phyloP scores from a whole-genome alignment of 441 rosid genomes.

The Geranium incanum region DNA sequence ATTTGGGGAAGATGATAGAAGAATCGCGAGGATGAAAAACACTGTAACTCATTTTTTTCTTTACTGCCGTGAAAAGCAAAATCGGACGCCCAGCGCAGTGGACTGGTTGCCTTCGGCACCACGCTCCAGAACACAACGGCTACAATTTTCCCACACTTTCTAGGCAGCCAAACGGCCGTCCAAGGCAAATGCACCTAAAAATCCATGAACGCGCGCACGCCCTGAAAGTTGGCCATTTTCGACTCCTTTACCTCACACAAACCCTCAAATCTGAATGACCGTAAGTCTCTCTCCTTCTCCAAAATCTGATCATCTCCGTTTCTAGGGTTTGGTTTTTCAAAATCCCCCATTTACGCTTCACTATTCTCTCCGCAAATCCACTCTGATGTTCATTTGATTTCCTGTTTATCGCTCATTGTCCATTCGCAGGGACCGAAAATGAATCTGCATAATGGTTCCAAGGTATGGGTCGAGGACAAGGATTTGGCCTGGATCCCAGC shows the following conservation, averaged over 20 bases:
- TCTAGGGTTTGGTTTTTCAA: neutral
- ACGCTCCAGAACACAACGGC: neutral
- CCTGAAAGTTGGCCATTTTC: neutral
- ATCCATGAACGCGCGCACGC: neutral
- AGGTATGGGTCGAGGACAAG: constrained; percentile 83
- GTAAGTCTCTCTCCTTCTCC: neutral
- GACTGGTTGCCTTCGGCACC: neutral
- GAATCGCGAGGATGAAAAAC: neutral
- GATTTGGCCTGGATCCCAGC: constrained; percentile 73
- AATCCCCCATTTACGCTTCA: neutral
- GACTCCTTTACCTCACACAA: too few species aligned
- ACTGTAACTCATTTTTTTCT: neutral
- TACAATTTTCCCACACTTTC: neutral
- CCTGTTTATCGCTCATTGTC: neutral
- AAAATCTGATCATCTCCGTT: neutral
- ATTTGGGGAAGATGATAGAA: neutral
- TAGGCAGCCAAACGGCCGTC: neutral
- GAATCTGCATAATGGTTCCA: constrained; percentile 62
- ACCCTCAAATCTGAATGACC: neutral
- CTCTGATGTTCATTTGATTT: neutral
- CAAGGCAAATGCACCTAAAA: neutral
- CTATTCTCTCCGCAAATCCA: neutral
- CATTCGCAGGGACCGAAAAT: constrained; percentile 32
- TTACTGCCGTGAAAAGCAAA: neutral
- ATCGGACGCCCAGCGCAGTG: neutral